Evolutionary conservation across 2,329 filamentous ascomycete species (phyloP).

Genomic region (Arthrobotrys pseudoclavata): DNA sequence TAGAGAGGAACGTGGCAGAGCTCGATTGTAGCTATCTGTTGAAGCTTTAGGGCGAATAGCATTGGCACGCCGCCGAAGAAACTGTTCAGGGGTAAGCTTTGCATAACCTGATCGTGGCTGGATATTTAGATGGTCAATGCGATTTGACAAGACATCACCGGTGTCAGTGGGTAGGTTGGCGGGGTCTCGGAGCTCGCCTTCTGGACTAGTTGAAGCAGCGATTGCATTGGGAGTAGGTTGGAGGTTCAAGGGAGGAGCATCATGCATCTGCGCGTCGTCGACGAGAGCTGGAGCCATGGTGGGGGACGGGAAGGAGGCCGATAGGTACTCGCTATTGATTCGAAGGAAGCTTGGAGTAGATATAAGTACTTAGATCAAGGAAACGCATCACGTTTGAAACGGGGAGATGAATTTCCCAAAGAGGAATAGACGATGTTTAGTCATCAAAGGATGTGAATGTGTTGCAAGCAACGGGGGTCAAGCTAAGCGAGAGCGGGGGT

Average conservation of each 20-base stretch:
- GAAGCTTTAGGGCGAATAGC: conserved; percentile 8
- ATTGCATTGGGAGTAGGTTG: background rate
- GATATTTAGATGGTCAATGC: conserved; percentile 14
- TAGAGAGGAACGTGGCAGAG: conserved; percentile 69
- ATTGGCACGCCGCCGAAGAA: conserved; percentile 17
- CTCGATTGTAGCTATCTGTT: conserved; percentile 64
- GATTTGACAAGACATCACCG: conserved; percentile 3
- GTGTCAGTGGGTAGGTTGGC: background rate
- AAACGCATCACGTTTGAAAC: too few species aligned
- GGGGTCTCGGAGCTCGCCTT: background rate
- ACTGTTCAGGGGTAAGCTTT: conserved; percentile 39
- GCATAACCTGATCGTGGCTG: conserved; percentile 24
- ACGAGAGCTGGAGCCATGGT: conserved; percentile 35
- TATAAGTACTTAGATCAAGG: too few species aligned
- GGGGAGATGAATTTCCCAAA: background rate
- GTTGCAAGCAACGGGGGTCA: background rate
- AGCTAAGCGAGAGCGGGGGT: conserved; percentile 4
- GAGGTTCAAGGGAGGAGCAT: conserved; percentile 29
- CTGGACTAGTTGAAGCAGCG: background rate
- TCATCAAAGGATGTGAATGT: too few species aligned
- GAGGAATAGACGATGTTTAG: background rate
- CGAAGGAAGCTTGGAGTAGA: background rate
- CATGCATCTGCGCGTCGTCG: conserved; percentile 41
- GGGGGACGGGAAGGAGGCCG: background rate
- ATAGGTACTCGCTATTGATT: too few species aligned